Evolutionary conservation across 139 green algal species (phyloP).

Genomic region (Chlamydomonas incerta): DNA sequence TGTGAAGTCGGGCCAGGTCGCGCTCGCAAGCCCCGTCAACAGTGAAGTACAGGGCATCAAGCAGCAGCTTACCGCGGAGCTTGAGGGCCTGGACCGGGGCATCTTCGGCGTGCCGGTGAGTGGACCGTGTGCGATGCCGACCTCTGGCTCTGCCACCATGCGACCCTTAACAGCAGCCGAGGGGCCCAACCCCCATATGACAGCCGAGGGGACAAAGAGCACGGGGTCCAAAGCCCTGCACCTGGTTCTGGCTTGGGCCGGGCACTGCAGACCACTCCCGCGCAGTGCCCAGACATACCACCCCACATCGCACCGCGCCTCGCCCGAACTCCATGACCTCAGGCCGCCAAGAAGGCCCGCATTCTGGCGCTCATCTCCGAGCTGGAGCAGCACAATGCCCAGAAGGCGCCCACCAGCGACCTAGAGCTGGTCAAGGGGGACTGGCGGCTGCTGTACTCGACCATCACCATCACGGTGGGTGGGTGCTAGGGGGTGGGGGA

Average conservation of each 20-base stretch:
- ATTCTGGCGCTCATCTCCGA: slow-evolving; percentile 60
- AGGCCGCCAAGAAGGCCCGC: slow-evolving; percentile 60
- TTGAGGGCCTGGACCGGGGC: slow-evolving; percentile 64
- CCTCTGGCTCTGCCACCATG: too few species aligned
- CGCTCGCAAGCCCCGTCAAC: too few species aligned
- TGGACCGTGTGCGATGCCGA: not conserved
- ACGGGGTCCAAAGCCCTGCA: too few species aligned
- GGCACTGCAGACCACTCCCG: too few species aligned
- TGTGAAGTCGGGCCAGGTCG: too few species aligned
- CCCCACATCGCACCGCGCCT: not conserved
- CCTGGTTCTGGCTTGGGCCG: not conserved
- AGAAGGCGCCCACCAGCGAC: slow-evolving; percentile 51
- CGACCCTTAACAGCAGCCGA: too few species aligned
- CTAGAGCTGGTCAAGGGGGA: slow-evolving; percentile 63
- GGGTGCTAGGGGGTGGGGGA: too few species aligned
- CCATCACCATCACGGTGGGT: slow-evolving; percentile 79
- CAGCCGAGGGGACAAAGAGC: too few species aligned
- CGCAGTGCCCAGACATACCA: not conserved
- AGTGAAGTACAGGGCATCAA: slow-evolving; percentile 35
- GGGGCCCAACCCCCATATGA: too few species aligned
- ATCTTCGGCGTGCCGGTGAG: slow-evolving; percentile 70
- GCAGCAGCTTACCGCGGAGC: slow-evolving; percentile 28
- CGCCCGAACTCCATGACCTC: not conserved
- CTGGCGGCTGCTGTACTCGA: slow-evolving; percentile 86
- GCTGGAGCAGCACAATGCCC: slow-evolving; percentile 66